These are phyloP conservation scores for Populus euphratica DNA, from an alignment of 345 rosid genomes.

Conservation along the genomic window DNA sequence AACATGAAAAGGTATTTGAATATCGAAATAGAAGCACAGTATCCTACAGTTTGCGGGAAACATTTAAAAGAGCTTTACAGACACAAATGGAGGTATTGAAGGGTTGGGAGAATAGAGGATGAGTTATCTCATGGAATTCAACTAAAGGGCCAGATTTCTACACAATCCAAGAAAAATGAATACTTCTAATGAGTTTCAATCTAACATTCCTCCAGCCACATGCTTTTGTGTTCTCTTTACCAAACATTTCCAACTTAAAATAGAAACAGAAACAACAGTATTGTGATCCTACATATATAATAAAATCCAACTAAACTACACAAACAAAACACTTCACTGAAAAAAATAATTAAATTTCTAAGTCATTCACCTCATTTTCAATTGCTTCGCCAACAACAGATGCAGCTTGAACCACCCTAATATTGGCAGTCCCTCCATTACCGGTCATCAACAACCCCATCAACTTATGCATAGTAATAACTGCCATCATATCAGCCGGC, in stretches of 20 bases:
- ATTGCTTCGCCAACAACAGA: conserved; percentile 83
- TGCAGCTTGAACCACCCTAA: conserved; percentile 74
- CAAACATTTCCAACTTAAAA: neutral
- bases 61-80: neutral
- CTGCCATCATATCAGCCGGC: conserved; percentile 89
- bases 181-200: neutral
- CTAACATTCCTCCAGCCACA: neutral
- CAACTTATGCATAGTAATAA: conserved; percentile 88
- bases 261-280: neutral
- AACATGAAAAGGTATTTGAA: neutral
- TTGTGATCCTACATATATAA: neutral
- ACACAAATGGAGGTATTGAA: neutral
- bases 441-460: conserved; percentile 76
- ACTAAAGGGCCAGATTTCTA: neutral
- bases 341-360: neutral
- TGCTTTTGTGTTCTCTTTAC: neutral
- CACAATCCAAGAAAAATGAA: neutral
- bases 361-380: conserved; percentile 75
- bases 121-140: neutral
- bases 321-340: neutral
- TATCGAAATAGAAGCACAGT: neutral
- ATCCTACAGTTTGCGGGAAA: neutral
- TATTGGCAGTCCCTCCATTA: conserved; percentile 53
- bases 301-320: neutral
- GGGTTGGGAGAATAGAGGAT: neutral